phyloP scores from a whole-genome alignment of 495 filamentous ascomycete genomes.

The Aspergillus sclerotiicarbonarius region DNA sequence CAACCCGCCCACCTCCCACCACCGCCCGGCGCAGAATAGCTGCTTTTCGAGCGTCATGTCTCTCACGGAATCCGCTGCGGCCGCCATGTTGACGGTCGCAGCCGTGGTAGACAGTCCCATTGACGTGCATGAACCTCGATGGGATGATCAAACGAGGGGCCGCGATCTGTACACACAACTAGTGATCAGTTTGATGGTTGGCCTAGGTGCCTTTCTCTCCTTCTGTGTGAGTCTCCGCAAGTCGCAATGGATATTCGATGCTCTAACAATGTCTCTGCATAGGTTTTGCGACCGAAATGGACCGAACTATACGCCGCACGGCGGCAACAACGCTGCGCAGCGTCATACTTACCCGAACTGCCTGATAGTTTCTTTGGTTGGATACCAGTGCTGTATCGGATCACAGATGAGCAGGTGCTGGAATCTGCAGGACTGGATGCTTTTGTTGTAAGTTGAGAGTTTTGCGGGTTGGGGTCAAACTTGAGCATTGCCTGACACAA shows the following conservation, averaged over 20 bases:
- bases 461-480: not conserved
- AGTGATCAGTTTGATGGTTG: conserved; percentile 55
- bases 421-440: conserved; percentile 92
- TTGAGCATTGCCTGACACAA: conserved; percentile 4
- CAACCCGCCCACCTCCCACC: conserved; percentile 9
- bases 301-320: conserved; percentile 87
- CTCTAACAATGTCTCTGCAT: conserved; percentile 1
- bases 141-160: conserved; percentile 36
- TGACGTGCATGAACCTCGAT: conserved; percentile 24
- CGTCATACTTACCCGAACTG: conserved; percentile 76
- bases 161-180: conserved; percentile 60
- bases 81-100: conserved; percentile 26
- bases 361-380: conserved; percentile 89
- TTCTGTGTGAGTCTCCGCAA: conserved; percentile 55
- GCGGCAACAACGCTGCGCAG: conserved; percentile 64
- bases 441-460: conserved; percentile 68
- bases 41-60: conserved; percentile 28
- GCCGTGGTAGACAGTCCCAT: conserved; percentile 18
- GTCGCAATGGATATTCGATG: not conserved
- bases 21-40: not conserved
- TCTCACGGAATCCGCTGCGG: conserved; percentile 28
- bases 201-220: conserved; percentile 56
- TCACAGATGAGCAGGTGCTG: conserved; percentile 86
- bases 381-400: conserved; percentile 84
- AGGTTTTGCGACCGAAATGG: conserved; percentile 88